phyloP scores from a whole-genome alignment of 768 basidiomycete species.

The Boletus subparvulus region DNA sequence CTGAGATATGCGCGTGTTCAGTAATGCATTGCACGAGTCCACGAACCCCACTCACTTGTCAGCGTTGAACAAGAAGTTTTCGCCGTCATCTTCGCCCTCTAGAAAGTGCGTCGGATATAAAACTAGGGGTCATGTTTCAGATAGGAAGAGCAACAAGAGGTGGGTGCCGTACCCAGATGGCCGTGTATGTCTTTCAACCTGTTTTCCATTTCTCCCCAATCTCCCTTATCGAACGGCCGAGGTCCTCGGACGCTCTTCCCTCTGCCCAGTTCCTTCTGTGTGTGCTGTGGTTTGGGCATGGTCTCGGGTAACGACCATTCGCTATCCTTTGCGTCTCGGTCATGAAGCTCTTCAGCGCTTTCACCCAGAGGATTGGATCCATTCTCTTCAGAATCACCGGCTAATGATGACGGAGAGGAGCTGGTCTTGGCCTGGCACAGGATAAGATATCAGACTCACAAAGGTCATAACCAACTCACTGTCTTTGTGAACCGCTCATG shows the following conservation, averaged over 20 bases:
- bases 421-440: conserved; percentile 43
- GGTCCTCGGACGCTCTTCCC: conserved; percentile 46
- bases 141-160: neutral
- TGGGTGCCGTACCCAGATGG: conserved; percentile 66
- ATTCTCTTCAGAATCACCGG: conserved; percentile 50
- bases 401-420: conserved; percentile 41
- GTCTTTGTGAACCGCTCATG: conserved; percentile 74
- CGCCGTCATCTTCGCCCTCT: conserved; percentile 88
- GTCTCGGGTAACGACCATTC: conserved; percentile 16
- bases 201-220: conserved; percentile 88
- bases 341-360: conserved; percentile 18
- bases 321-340: conserved; percentile 22
- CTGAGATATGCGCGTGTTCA: conserved; percentile 29
- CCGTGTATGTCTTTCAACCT: conserved; percentile 75
- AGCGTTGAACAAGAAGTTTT: conserved; percentile 92
- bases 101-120: conserved; percentile 82
- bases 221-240: conserved; percentile 79
- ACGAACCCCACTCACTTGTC: conserved; percentile 54
- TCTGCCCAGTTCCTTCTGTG: conserved; percentile 35
- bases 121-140: conserved; percentile 46
- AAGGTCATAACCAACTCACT: conserved; percentile 39
- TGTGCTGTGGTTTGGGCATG: conserved; percentile 20
- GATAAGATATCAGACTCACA: conserved; percentile 3
- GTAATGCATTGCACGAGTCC: neutral
- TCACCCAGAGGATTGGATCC: conserved; percentile 11